Evolutionary conservation across 208 protist species (phyloP).

Genomic region (Entamoeba dispar): DNA sequence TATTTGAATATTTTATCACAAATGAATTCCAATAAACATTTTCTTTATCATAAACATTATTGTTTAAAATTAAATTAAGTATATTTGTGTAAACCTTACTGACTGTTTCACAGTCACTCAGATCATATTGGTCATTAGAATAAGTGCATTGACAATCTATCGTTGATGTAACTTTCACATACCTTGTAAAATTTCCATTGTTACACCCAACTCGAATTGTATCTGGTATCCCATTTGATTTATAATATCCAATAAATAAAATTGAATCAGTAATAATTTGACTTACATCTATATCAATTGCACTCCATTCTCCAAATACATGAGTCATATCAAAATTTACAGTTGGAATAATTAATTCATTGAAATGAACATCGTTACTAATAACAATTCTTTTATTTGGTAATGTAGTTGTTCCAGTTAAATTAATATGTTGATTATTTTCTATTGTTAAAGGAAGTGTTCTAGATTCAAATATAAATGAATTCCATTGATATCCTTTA

Average conservation of each 20-base stretch:
- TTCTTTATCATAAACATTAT: too few species aligned
- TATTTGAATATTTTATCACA: too few species aligned
- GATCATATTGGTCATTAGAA: too few species aligned
- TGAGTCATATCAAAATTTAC: background rate
- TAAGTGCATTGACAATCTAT: too few species aligned
- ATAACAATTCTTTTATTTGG: background rate
- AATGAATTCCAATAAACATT: too few species aligned
- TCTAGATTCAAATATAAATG: background rate
- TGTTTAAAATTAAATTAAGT: too few species aligned
- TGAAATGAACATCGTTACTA: background rate
- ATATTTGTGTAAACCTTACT: too few species aligned
- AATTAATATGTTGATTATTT: background rate
- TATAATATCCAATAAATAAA: too few species aligned
- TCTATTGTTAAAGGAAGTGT: background rate
- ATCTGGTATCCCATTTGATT: background rate
- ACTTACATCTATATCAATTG: background rate
- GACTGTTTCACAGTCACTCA: too few species aligned
- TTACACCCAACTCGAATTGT: background rate
- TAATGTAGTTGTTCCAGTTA: background rate
- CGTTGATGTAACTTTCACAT: too few species aligned
- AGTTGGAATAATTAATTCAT: background rate
- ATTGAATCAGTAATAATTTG: background rate
- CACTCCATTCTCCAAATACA: background rate
- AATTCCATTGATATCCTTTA: background rate
- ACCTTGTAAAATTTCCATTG: background rate